Evolutionary conservation across 495 filamentous ascomycete species (phyloP).

Genomic region (Neurospora africana): DNA sequence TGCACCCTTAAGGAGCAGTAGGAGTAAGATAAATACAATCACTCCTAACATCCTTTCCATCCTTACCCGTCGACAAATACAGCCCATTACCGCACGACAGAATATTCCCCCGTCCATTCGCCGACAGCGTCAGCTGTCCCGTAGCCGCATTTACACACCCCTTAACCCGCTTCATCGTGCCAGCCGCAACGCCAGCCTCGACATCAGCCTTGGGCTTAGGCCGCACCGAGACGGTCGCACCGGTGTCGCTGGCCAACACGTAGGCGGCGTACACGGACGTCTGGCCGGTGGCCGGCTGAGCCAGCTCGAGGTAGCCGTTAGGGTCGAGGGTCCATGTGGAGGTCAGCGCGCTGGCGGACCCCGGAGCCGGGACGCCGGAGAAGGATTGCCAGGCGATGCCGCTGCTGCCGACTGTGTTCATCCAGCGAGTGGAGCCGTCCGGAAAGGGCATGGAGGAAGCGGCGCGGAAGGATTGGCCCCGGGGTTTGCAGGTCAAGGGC

Average conservation of each 20-base stretch:
- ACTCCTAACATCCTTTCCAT: background rate
- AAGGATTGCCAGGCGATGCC: background rate
- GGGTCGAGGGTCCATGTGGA: background rate
- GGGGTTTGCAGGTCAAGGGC: background rate
- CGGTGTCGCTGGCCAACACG: background rate
- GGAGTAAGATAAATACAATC: background rate
- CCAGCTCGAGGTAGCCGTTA: background rate
- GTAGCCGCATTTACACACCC: background rate
- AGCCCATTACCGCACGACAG: background rate
- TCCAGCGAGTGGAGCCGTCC: background rate
- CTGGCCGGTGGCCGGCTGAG: background rate
- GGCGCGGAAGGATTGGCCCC: background rate
- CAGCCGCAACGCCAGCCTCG: background rate
- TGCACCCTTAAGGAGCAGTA: background rate
- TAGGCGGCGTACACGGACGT: background rate
- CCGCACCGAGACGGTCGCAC: background rate
- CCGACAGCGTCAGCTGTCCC: background rate
- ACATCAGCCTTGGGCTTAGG: background rate
- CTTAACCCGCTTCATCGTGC: background rate
- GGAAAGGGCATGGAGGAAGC: background rate
- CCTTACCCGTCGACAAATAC: background rate
- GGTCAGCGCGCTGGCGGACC: background rate
- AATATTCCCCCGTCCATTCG: background rate
- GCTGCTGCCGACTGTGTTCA: background rate
- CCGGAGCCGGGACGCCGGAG: background rate